Evolutionary conservation across 495 filamentous ascomycete species (phyloP), one percentile per base, ranked within the genome.

Genomic region (Sordaria brevicollis): DNA sequence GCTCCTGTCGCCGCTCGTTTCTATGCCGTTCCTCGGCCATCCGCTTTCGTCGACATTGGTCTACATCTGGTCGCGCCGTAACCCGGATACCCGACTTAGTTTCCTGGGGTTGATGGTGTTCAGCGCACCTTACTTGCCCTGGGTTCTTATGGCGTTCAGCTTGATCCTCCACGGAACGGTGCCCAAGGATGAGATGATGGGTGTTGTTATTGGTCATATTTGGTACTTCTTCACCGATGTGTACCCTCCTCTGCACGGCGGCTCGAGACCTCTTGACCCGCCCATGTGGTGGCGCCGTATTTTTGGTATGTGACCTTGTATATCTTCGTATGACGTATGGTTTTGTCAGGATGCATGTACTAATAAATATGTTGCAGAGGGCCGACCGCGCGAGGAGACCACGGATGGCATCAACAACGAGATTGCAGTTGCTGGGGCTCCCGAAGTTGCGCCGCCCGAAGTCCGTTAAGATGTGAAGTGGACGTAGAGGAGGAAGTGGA

Each of bases 181-280:
- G 36, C 95, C 95, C 13, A 96, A 96, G 84, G 95, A 99, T 79
- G 95, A 99, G 83, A 88, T 99, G 70, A 91, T 93, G 81, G 95
- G 95, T 7, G 91, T 97, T 17, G 86, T 94, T 7, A 92, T 98
- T 66, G 95, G 95, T 3, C 95, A 99, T 81, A 86, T 98, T 35
- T 99, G 94, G 91, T 99, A 98, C 78, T 99, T 96, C 83, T 98
- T 98, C 82, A 91, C 89, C 66, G 95, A 99, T 76, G 93, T 99
- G 17, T 99, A 97, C 78, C 95, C 95, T 6, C 89, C 92, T 34
- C 85, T 97, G 65, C 91, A 97, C 78, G 88, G 89, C 71, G 94
- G 93, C 34, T 90, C 90, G 57, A 86, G 92, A 62, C 95, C 95
- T 6, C 82, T 99, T 65, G 96, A 98, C 77, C 93, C 96, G 57